Evolutionary conservation across 1,284 basidiomycete species (phyloP).

Genomic region (Kalmanozyma brasiliensis): DNA sequence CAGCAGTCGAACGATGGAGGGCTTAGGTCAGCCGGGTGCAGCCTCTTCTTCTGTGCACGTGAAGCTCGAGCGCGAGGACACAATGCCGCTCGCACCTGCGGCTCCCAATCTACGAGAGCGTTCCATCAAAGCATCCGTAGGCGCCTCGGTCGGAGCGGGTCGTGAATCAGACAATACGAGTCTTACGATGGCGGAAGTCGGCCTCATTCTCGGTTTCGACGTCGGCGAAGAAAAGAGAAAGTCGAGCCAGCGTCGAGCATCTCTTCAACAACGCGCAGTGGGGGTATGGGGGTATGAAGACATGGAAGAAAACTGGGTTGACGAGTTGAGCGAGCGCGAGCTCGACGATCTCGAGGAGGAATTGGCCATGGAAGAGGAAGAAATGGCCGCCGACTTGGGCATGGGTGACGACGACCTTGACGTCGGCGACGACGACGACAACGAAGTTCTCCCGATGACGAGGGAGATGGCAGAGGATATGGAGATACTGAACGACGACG

Average conservation of each 20-base stretch:
- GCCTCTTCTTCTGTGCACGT: neutral
- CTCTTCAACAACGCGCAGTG: slow-evolving; percentile 11
- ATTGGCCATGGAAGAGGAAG: slow-evolving; percentile 10
- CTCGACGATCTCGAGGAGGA: slow-evolving; percentile 22
- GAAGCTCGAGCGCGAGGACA: slow-evolving; percentile 1
- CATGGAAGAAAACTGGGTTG: neutral
- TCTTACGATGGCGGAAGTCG: slow-evolving; percentile 40
- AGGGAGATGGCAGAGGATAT: neutral
- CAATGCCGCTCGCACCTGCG: neutral
- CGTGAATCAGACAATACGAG: slow-evolving; percentile 30
- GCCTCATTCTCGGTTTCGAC: slow-evolving; percentile 46
- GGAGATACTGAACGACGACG: too few species aligned
- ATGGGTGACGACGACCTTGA: slow-evolving; percentile 6
- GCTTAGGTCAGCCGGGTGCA: neutral
- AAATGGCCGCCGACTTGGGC: slow-evolving; percentile 4
- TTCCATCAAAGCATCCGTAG: slow-evolving; percentile 45
- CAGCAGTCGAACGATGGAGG: neutral
- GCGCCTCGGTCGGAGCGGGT: slow-evolving; percentile 31
- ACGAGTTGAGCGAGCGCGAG: slow-evolving; percentile 5
- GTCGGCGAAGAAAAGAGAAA: slow-evolving; percentile 39
- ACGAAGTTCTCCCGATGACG: too few species aligned
- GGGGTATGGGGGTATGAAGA: too few species aligned
- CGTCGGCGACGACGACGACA: too few species aligned
- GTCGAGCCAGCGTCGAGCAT: slow-evolving; percentile 13
- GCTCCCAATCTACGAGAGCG: slow-evolving; percentile 20